A percentile compares a stretch with the other conserved stretches of the same genome.
phyloP scores from a whole-genome alignment of 331 rosid genomes.

The Quercus tomentella region DNA sequence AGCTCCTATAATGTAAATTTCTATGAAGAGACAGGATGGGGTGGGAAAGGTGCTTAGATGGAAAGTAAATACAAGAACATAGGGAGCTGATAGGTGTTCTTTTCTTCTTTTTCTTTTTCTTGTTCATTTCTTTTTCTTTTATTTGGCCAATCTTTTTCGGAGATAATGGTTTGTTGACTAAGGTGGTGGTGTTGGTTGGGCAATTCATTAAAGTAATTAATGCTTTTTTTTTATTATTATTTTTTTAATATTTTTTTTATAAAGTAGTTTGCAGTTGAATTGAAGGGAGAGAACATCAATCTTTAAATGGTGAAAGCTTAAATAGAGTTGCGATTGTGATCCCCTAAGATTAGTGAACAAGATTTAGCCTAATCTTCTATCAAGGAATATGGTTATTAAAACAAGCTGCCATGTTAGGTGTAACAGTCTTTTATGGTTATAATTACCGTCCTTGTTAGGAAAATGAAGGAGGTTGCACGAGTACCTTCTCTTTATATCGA shows the following conservation, averaged over 20 bases:
- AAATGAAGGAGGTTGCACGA: not conserved
- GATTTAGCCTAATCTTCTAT: not conserved
- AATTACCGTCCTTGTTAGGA: slow-evolving; percentile 11
- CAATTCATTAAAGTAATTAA: slow-evolving; percentile 49
- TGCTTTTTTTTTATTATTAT: slow-evolving; percentile 15
- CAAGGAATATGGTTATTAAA: not conserved
- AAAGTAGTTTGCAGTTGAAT: slow-evolving; percentile 10
- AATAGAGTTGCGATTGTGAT: not conserved
- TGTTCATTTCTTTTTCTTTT: slow-evolving; percentile 26
- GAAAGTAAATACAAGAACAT: slow-evolving; percentile 46
- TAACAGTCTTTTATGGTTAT: not conserved
- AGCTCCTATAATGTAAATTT: slow-evolving; percentile 21
- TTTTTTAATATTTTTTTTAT: slow-evolving; percentile 4
- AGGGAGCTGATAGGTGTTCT: slow-evolving; percentile 28
- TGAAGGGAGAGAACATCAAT: not conserved
- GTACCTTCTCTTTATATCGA: not conserved
- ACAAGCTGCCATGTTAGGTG: slow-evolving; percentile 26
- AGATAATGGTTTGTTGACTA: slow-evolving; percentile 61
- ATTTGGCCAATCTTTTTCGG: slow-evolving; percentile 31
- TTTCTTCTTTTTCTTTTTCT: slow-evolving; percentile 27
- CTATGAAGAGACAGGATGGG: slow-evolving; percentile 26
- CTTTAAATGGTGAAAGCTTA: not conserved
- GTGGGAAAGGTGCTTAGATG: slow-evolving; percentile 34
- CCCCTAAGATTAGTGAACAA: not conserved
- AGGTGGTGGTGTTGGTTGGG: slow-evolving; percentile 51